Base-by-base conservation (phyloP, 352 stramenopile genomes). In the Pythium periplocum region DNA sequence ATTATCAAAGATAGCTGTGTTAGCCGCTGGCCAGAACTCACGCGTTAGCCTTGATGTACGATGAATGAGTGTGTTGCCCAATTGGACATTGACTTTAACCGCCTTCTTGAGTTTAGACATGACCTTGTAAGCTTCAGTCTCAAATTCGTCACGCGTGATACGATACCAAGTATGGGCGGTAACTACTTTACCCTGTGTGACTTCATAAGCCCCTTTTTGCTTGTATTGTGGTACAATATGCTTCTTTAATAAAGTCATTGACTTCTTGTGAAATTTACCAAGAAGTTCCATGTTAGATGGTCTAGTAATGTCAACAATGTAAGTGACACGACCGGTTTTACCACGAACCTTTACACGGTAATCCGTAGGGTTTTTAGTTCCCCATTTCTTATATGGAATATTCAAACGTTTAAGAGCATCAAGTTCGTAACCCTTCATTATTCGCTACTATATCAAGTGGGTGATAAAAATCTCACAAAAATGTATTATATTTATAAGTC, bases 21-120 rank as follows among this genome's bases (percentile, higher is more conserved):
- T 64, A 7, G 50, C 42, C 6, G 46, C 30, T 41, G 46, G 51
- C 10, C 48, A 65, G 43, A 56, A 48, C 1, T 59, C 38, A 41
- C 4, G 31, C 10, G 44, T 39, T 47, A 47, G 30, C 35, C 26
- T 31, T 43, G 48, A 35, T 8, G 11, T 44, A 31, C n/a, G 7
- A 5, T 53, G 11, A 39, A 56, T 36, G 3, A 60, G n/a, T 5
- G 12, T 53, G 52, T 60, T 60, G 12, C 58, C 58, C 0, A 60
- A 31, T 5, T 12, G 11, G 38, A 65, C 40, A 54, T 65, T 58
- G 17, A 61, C 35, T 36, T 65, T 66, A 30, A 53, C 58, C 6
- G 49, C 36, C 30, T 55, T 49, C 11, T 51, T 48, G 1, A 9
- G 43, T 31, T 11, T 9, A 31, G 43, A 48, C 17, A 48, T n/a